Evolutionary conservation across 768 basidiomycete species (phyloP).

Genomic region (Amylocystis lapponica): DNA sequence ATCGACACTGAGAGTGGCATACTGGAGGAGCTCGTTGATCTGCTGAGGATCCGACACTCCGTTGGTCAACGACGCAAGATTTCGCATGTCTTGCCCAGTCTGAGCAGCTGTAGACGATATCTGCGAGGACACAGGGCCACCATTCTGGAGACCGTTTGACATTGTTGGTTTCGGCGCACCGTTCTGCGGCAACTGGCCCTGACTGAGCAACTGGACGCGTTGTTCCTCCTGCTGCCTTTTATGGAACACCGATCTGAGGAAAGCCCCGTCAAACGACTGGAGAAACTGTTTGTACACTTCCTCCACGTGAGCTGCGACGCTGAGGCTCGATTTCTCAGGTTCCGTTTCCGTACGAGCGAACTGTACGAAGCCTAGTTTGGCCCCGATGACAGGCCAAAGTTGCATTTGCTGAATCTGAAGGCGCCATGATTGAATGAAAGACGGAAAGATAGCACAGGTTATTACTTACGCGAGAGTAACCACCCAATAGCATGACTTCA

Average conservation of each 20-base stretch:
- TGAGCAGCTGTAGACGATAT: too few relatives aligned
- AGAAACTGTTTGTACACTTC: slow-evolving; percentile 59
- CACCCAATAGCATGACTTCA: slow-evolving; percentile 55
- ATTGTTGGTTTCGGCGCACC: too few relatives aligned
- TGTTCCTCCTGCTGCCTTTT: slow-evolving; percentile 1
- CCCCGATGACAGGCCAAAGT: slow-evolving; percentile 61
- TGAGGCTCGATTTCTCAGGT: slow-evolving; percentile 58
- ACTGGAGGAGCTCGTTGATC: slow-evolving; percentile 41
- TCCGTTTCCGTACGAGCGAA: slow-evolving; percentile 58
- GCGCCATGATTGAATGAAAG: too few relatives aligned
- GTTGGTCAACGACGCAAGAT: too few relatives aligned
- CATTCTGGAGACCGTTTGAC: too few relatives aligned
- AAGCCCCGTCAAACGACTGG: slow-evolving; percentile 45
- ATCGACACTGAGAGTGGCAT: slow-evolving; percentile 37
- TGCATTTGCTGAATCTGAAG: slow-evolving; percentile 31
- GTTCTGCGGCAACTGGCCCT: background rate
- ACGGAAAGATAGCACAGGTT: background rate
- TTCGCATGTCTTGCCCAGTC: background rate
- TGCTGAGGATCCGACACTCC: slow-evolving; percentile 28
- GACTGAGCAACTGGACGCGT: background rate
- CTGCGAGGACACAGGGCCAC: too few relatives aligned
- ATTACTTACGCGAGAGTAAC: slow-evolving; percentile 38
- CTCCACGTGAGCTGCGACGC: slow-evolving; percentile 51
- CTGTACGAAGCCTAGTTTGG: slow-evolving; percentile 57
- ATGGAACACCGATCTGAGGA: background rate